A percentile compares a stretch with the other conserved stretches of the same genome.
These are phyloP conservation scores for Lentinula novae-zelandiae DNA, from an alignment of 1,284 basidiomycete species.

Conservation along the genomic window DNA sequence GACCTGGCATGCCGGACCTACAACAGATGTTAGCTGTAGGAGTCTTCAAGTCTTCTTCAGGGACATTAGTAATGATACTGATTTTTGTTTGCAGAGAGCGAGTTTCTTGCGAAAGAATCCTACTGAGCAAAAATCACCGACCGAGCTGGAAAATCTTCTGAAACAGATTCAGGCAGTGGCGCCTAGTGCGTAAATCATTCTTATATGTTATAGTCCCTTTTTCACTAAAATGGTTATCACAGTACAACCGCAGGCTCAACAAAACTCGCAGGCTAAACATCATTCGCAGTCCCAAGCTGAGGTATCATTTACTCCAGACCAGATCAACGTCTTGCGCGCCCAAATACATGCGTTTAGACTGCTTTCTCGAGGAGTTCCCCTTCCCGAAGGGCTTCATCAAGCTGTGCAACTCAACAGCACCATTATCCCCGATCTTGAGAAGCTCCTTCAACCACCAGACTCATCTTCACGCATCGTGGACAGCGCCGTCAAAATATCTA, in stretches of 20 bases:
- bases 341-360: constrained; percentile 92
- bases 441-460: constrained; percentile 56
- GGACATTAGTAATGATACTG: not conserved
- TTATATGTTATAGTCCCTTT: constrained; percentile 11
- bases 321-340: constrained; percentile 80
- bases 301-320: constrained; percentile 80
- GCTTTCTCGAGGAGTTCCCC: constrained; percentile 73
- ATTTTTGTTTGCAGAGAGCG: constrained; percentile 30
- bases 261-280: constrained; percentile 31
- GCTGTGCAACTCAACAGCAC: constrained; percentile 67
- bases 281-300: constrained; percentile 47
- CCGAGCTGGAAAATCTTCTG: constrained; percentile 40
- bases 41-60: not conserved
- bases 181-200: constrained; percentile 28
- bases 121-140: constrained; percentile 39
- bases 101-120: constrained; percentile 46
- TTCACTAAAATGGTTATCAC: constrained; percentile 7
- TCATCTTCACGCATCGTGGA: constrained; percentile 66
- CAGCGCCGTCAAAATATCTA: constrained; percentile 75
- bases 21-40: constrained; percentile 8
- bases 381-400: constrained; percentile 79
- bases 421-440: constrained; percentile 60
- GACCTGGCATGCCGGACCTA: constrained; percentile 3
- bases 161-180: constrained; percentile 38
- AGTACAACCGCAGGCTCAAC: constrained; percentile 22